Percentiles rank a stretch among this genome's conserved stretches.
Conservation (phyloP, 2,329 filamentous ascomycete genomes). For the Xylariaceae sp. region DNA sequence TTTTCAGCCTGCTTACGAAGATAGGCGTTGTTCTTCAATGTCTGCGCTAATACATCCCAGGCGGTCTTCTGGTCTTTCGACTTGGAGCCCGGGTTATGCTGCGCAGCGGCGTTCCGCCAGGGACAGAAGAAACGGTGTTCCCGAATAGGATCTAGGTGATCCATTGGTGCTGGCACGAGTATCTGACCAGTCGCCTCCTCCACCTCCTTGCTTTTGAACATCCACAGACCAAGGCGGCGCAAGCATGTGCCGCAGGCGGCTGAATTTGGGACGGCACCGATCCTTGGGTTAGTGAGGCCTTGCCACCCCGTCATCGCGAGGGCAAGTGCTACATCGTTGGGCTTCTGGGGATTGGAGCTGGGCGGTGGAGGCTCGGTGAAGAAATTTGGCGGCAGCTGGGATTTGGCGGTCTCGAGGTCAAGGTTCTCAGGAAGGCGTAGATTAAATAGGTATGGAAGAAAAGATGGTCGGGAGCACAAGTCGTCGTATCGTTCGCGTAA, state of each 20-base stretch:
- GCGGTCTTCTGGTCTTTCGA: constrained; percentile 39
- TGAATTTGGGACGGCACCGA: constrained; percentile 64
- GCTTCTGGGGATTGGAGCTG: constrained; percentile 23
- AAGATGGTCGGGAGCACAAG: constrained; percentile 47
- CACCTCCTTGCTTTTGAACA: constrained; percentile 76
- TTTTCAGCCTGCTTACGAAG: constrained; percentile 35
- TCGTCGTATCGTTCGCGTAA: constrained; percentile 64
- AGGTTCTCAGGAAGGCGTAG: constrained; percentile 51
- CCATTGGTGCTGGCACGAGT: constrained; percentile 58
- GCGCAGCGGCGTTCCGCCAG: constrained; percentile 64
- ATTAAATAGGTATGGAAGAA: constrained; percentile 59
- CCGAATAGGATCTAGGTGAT: constrained; percentile 61
- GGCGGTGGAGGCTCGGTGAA: constrained; percentile 41
- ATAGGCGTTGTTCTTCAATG: constrained; percentile 55
- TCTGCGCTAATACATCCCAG: constrained; percentile 52
- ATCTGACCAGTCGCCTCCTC: constrained; percentile 46
- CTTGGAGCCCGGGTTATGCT: constrained; percentile 46
- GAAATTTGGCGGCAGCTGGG: constrained; percentile 50
- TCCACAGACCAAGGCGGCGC: constrained; percentile 85
- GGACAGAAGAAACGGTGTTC: constrained; percentile 84
- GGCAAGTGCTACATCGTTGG: constrained; percentile 60
- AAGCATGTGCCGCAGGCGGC: constrained; percentile 83
- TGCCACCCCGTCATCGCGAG: constrained; percentile 76
- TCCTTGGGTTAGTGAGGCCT: constrained; percentile 50
- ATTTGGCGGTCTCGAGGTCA: constrained; percentile 45